Percentiles rank a stretch among this genome's conserved stretches.
phyloP scores from a whole-genome alignment of 257 asterid species.

The Eustoma russellianum region DNA sequence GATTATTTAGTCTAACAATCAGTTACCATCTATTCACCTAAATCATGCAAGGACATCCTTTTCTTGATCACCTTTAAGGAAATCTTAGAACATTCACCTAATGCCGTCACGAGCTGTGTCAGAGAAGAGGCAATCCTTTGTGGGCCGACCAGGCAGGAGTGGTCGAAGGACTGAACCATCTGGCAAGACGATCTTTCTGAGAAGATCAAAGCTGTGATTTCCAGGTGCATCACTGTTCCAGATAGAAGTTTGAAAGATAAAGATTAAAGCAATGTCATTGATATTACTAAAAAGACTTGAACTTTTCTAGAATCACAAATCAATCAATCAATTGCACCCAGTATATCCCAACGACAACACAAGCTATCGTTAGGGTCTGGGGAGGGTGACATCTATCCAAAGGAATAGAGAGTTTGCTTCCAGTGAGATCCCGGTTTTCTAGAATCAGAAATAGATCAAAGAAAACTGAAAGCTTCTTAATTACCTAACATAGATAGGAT shows the following conservation, averaged over 20 bases:
- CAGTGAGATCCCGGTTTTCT: no score
- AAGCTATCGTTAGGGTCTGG: no score
- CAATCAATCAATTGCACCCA: no score
- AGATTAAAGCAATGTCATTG: not conserved
- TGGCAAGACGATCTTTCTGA: conserved; percentile 69
- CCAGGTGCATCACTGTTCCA: conserved; percentile 81
- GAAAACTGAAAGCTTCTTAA: not conserved
- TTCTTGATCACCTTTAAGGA: no score
- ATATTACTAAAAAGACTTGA: no score
- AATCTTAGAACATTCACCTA: conserved; percentile 34
- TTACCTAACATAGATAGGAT: conserved; percentile 77
- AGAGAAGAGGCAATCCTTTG: conserved; percentile 74
- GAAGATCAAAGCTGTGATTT: conserved; percentile 71
- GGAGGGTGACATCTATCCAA: no score
- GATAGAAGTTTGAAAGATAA: not conserved
- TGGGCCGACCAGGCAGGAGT: conserved; percentile 82
- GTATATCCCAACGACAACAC: no score
- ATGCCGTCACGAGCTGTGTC: conserved; percentile 94
- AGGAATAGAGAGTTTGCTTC: no score
- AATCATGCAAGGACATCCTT: no score
- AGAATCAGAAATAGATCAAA: not conserved
- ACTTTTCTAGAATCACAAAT: no score
- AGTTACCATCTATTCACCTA: no score
- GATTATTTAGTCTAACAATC: no score
- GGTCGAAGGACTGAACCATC: conserved; percentile 89